Evolutionary conservation across 192 early-diverging fungal species (phyloP).

Genomic region (Entomortierella beljakovae): DNA sequence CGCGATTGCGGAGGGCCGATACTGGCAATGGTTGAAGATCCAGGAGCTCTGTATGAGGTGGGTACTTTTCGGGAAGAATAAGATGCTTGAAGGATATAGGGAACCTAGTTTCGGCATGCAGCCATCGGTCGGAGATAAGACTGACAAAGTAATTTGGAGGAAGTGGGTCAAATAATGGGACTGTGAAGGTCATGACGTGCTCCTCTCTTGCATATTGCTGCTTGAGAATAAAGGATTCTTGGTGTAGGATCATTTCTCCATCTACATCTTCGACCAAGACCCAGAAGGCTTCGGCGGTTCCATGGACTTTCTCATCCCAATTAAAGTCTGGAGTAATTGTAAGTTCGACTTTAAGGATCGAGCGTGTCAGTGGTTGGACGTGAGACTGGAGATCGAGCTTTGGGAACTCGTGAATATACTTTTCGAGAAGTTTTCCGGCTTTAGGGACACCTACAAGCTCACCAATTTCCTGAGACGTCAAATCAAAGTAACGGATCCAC

Average conservation of each 20-base stretch:
- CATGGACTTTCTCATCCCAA: constrained; percentile 91
- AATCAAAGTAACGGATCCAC: constrained; percentile 95
- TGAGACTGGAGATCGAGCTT: constrained; percentile 89
- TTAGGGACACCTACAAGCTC: constrained; percentile 90
- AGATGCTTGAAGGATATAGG: constrained; percentile 95
- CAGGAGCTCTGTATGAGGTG: constrained; percentile 93
- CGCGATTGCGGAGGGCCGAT: constrained; percentile 79
- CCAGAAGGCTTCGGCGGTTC: constrained; percentile 92
- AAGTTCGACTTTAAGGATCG: constrained; percentile 90
- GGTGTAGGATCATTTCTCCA: constrained; percentile 87
- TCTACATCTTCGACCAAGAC: constrained; percentile 95
- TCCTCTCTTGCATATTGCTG: constrained; percentile 85
- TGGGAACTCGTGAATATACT: constrained; percentile 94
- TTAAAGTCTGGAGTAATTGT: constrained; percentile 94
- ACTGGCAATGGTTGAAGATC: constrained; percentile 94
- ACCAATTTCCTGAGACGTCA: constrained; percentile 92
- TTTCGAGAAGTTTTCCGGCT: constrained; percentile 90
- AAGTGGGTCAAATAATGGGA: constrained; percentile 90
- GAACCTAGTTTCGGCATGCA: constrained; percentile 90
- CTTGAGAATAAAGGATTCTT: constrained; percentile 94
- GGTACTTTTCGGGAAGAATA: constrained; percentile 91
- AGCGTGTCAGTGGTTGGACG: constrained; percentile 94
- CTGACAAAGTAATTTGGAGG: constrained; percentile 97
- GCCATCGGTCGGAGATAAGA: constrained; percentile 95
- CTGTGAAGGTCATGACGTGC: constrained; percentile 90